Evolutionary conservation across 2,329 filamentous ascomycete species (phyloP).

Genomic region (Stagonosporopsis cucurbitacearum): DNA sequence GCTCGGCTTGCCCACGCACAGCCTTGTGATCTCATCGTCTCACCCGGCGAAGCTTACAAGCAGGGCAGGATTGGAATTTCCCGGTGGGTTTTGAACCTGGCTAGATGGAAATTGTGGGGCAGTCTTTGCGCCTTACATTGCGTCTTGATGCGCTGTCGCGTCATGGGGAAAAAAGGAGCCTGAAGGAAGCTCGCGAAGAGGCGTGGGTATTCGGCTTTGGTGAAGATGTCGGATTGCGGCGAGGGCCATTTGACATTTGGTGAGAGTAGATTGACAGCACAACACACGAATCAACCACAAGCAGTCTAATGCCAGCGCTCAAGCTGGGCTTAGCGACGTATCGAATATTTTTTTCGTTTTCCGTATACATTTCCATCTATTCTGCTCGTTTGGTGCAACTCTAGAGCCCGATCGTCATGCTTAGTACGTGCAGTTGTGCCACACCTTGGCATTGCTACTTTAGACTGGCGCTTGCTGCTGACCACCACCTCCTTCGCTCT

Average conservation of each 20-base stretch:
- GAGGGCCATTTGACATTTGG: no score
- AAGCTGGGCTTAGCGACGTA: background rate
- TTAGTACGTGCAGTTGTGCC: slow-evolving; percentile 11
- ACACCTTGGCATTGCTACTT: slow-evolving; percentile 4
- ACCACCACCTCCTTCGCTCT: slow-evolving; percentile 13
- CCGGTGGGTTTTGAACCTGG: no score
- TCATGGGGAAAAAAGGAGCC: background rate
- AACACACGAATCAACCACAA: background rate
- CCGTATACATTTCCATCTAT: background rate
- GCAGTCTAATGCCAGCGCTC: background rate
- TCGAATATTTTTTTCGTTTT: no score
- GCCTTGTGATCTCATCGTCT: background rate
- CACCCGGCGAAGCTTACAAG: background rate
- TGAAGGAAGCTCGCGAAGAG: no score
- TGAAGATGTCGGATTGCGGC: no score
- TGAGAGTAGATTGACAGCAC: background rate
- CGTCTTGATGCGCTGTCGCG: background rate
- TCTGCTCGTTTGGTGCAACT: background rate
- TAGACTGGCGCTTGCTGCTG: slow-evolving; percentile 11
- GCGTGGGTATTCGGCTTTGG: no score
- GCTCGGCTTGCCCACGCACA: background rate
- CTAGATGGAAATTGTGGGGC: no score
- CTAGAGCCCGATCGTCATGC: background rate
- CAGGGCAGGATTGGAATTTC: background rate
- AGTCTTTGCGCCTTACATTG: no score